phyloP scores from a whole-genome alignment of 2,329 filamentous ascomycete genomes.

The Exophiala dermatitidis region DNA sequence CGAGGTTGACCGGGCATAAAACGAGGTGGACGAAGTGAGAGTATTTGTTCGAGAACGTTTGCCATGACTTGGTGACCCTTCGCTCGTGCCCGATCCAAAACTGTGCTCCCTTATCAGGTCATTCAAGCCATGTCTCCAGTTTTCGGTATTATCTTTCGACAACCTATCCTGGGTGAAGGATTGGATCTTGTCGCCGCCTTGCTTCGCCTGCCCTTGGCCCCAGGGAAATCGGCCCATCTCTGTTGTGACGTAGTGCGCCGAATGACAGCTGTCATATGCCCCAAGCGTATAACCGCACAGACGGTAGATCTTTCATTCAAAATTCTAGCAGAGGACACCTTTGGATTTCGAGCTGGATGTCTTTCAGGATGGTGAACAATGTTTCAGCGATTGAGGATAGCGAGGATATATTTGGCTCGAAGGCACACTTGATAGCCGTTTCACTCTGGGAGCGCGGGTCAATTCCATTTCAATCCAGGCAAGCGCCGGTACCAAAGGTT shows the following conservation, averaged over 20 bases:
- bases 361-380: background rate
- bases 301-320: constrained; percentile 9
- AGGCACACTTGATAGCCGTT: background rate
- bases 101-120: constrained; percentile 21
- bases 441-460: constrained; percentile 3
- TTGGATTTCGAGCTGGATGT: background rate
- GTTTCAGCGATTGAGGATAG: background rate
- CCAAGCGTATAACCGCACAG: background rate
- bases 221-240: constrained; percentile 25
- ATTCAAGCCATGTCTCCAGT: constrained; percentile 19
- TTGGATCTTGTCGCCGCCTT: constrained; percentile 20
- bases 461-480: no score
- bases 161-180: constrained; percentile 21
- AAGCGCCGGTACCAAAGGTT: no score
- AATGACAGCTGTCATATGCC: constrained; percentile 1
- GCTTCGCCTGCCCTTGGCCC: constrained; percentile 18
- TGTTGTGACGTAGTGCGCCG: background rate
- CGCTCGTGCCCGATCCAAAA: constrained; percentile 5
- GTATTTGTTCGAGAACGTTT: constrained; percentile 22
- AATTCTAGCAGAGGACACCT: background rate
- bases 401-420: background rate
- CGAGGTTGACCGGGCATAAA: constrained; percentile 13
- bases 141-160: constrained; percentile 18
- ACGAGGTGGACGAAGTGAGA: constrained; percentile 14
- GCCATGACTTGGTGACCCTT: constrained; percentile 6